Conservation (phyloP, 2,329 filamentous ascomycete species). For the Colletotrichum viniferum region DNA sequence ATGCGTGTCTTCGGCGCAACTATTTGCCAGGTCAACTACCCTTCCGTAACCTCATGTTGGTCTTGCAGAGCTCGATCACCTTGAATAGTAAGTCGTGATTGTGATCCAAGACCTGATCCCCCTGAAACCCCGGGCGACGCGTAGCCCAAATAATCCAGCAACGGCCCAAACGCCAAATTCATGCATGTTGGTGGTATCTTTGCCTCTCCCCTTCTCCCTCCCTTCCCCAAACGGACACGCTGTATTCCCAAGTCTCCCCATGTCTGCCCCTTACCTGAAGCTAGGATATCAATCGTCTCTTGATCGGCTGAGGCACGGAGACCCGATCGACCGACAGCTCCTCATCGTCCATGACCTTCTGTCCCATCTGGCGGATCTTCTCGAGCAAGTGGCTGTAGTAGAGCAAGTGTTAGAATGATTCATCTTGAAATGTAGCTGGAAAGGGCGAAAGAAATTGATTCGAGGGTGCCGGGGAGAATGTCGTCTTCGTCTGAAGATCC, state of each 20-base stretch:
- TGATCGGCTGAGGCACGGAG: conserved; percentile 47
- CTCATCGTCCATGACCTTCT: conserved; percentile 36
- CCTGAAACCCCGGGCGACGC: neutral
- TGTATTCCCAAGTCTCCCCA: neutral
- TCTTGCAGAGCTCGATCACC: neutral
- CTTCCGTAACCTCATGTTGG: neutral
- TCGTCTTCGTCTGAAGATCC: neutral
- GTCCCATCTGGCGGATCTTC: conserved; percentile 54
- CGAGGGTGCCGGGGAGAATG: neutral
- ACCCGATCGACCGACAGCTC: conserved; percentile 35
- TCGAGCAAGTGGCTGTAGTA: conserved; percentile 56
- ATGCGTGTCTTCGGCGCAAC: neutral
- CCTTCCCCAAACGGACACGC: neutral
- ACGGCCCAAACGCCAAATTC: neutral
- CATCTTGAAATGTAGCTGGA: conserved; percentile 27
- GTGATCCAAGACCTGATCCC: neutral
- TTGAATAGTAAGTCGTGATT: neutral
- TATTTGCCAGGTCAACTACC: neutral
- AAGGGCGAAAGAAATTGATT: neutral
- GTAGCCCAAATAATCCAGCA: neutral
- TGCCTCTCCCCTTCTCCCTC: neutral
- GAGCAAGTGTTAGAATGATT: conserved; percentile 32
- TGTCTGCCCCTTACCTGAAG: neutral
- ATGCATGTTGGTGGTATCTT: neutral
- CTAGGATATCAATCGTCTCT: conserved; percentile 47